Evolutionary conservation across 768 basidiomycete species (phyloP), one percentile per base, ranked within the genome.

Genomic region (Hydnomerulius pinastri): DNA sequence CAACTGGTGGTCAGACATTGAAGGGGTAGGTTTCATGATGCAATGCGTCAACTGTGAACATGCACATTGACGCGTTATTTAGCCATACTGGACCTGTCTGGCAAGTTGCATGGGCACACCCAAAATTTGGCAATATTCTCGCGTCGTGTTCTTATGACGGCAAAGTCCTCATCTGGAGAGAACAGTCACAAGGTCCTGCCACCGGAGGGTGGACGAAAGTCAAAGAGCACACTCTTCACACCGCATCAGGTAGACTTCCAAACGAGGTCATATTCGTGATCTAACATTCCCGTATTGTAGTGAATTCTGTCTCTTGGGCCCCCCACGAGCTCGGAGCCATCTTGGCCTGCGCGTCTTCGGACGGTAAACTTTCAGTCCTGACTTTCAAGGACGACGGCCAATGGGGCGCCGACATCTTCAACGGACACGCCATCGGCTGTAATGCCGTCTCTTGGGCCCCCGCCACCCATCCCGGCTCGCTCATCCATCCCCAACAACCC

Each of bases 111-210:
- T 99, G 97, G 97, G 96, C 91, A 3, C 96, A 99, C 61, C 97
- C 97, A 21, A 97, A 93, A 68, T 99, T 90, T 62, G 97, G 97
- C 2, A 85, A 89, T 54, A 96, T 99, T 62, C 83, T 99, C 46
- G 96, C 96, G 24, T 95, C 92, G n/a, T 96, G 93, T 65, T 97
- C 95, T 4, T 98, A 98, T 68, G 97, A 99, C 60, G 95, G 97
- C 39, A 92, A 96, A 62, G 97, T 97, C 17, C 81, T 98, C 71
- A 93, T 99, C 58, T 99, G 97, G 97, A 97, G 95, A 64, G 95
- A 98, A 68, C 88, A 91, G 64, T 57, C 53, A 0, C 64, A 65
- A 43, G 81, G 80, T 13, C 71, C 77, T 38, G 67, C 75, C 18
- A 62, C 75, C 2, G 81, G 85, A 52, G 82, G 81, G 1, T 98